These are phyloP conservation scores for Saccharomyces hybrid DNA, from an alignment of 1,139 yeast genomes.

Conservation along the genomic window DNA sequence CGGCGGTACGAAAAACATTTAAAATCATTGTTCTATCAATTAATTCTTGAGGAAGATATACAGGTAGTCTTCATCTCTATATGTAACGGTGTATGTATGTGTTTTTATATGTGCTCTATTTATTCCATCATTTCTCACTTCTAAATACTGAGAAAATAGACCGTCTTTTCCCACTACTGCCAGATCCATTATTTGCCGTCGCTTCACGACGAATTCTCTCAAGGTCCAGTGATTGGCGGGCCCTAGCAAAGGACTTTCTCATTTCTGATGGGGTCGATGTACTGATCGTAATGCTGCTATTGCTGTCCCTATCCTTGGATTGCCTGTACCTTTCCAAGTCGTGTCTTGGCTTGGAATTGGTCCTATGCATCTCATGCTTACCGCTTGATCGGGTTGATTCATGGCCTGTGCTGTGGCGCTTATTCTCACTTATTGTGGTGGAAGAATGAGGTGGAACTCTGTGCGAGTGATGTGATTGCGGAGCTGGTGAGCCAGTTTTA, in stretches of 20 bases:
- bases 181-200: constrained; percentile 10
- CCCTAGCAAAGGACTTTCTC: constrained; percentile 20
- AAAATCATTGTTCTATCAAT: not conserved
- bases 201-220: constrained; percentile 25
- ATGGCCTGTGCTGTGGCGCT: constrained; percentile 1
- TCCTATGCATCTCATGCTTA: not conserved
- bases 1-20: not conserved
- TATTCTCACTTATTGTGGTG: constrained; percentile 2
- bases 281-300: constrained; percentile 14
- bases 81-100: not conserved
- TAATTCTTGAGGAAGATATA: not conserved
- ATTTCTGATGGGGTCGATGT: constrained; percentile 12
- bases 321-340: constrained; percentile 16
- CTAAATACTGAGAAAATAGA: constrained; percentile 23
- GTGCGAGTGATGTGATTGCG: not conserved
- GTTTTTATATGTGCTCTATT: not conserved
- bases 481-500: constrained; percentile 3
- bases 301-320: constrained; percentile 11
- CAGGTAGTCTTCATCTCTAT: not conserved
- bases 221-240: constrained; percentile 26
- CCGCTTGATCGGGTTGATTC: not conserved
- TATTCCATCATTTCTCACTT: not conserved
- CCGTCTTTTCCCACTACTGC: constrained; percentile 20
- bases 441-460: constrained; percentile 5
- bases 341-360: constrained; percentile 8